These are phyloP conservation scores for Arbutus unedo DNA, from an alignment of 148 eudicot genomes.

Conservation along the genomic window DNA sequence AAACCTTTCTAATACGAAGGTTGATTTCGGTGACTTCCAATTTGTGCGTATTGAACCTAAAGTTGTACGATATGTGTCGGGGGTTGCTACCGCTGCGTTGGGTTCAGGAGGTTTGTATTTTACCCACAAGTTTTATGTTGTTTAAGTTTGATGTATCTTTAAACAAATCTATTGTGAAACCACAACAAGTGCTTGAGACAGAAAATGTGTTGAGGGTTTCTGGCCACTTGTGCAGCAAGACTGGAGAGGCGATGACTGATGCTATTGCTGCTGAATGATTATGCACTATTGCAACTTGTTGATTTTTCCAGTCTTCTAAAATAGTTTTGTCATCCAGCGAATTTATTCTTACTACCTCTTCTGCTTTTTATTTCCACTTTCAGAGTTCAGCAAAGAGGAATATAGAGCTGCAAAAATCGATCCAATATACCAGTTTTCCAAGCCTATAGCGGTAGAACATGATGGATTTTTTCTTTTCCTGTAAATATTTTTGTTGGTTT, in stretches of 20 bases:
- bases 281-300: background rate
- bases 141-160: background rate
- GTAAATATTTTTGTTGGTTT: background rate
- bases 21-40: slow-evolving; percentile 95
- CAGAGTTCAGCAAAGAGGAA: slow-evolving; percentile 81
- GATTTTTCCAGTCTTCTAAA: background rate
- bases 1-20: slow-evolving; percentile 48
- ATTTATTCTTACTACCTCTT: background rate
- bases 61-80: slow-evolving; percentile 83
- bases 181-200: slow-evolving; percentile 4
- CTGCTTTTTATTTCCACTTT: slow-evolving; percentile 14
- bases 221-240: background rate
- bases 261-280: slow-evolving; percentile 14
- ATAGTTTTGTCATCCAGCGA: background rate
- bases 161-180: background rate
- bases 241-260: background rate
- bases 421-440: slow-evolving; percentile 82
- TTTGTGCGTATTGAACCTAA: slow-evolving; percentile 81
- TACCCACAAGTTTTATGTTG: background rate
- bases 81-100: slow-evolving; percentile 89
- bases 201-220: background rate
- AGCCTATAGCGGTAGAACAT: slow-evolving; percentile 70
- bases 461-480: background rate
- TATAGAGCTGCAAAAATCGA: slow-evolving; percentile 72
- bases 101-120: slow-evolving; percentile 92